Conservation (phyloP, 305 asterid species). For the Plantago rigida region DNA sequence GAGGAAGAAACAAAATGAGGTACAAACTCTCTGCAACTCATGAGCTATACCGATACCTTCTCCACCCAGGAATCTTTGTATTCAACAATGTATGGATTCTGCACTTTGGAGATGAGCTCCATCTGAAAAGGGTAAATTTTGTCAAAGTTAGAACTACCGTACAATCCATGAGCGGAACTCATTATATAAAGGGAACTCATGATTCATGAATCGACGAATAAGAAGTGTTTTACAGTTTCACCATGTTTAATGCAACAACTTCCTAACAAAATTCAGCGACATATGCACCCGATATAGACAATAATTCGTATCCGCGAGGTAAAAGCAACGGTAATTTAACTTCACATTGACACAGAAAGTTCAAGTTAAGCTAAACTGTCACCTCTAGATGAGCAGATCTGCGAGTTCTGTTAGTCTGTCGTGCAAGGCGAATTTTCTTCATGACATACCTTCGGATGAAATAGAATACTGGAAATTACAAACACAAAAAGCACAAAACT, state of each 20-base stretch:
- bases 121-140: slow-evolving; percentile 44
- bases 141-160: not conserved
- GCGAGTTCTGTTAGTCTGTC: slow-evolving; percentile 94
- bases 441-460: slow-evolving; percentile 63
- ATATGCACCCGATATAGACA: too few relatives aligned
- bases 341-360: slow-evolving; percentile 5
- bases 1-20: slow-evolving; percentile 8
- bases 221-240: too few relatives aligned
- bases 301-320: too few relatives aligned
- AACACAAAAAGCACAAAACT: slow-evolving; percentile 8
- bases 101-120: slow-evolving; percentile 88
- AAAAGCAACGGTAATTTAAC: too few relatives aligned
- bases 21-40: slow-evolving; percentile 4
- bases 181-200: not conserved
- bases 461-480: slow-evolving; percentile 23
- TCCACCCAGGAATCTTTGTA: slow-evolving; percentile 99
- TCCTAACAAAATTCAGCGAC: too few relatives aligned
- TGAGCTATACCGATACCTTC: slow-evolving; percentile 40
- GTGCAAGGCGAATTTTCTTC: slow-evolving; percentile 97
- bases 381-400: slow-evolving; percentile 99
- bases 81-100: slow-evolving; percentile 76
- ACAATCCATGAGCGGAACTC: slow-evolving; percentile 1
- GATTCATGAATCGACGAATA: too few relatives aligned
- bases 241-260: too few relatives aligned
- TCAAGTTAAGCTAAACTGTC: slow-evolving; percentile 17